Conservation (phyloP, 2,329 filamentous ascomycete genomes). For the Thelonectria blattea region DNA sequence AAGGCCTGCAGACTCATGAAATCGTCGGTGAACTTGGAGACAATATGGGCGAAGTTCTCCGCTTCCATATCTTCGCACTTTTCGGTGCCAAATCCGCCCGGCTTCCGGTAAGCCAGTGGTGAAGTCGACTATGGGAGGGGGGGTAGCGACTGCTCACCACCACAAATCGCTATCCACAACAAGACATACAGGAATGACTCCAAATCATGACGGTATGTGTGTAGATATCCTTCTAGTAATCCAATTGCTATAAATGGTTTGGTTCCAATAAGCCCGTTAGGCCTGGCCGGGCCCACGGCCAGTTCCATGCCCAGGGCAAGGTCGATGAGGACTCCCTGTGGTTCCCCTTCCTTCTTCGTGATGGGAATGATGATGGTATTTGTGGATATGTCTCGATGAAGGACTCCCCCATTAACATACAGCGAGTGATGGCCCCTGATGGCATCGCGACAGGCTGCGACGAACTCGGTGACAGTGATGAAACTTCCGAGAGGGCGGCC, state of each 20-base stretch:
- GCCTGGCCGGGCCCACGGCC: conserved; percentile 29
- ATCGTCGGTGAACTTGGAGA: background rate
- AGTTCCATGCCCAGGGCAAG: conserved; percentile 26
- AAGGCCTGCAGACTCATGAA: background rate
- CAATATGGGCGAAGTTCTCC: background rate
- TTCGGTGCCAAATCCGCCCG: background rate
- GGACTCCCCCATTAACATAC: conserved; percentile 40
- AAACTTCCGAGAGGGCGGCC: background rate
- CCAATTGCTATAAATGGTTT: conserved; percentile 38
- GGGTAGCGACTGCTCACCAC: background rate
- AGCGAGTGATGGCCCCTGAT: conserved; percentile 47
- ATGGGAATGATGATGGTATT: conserved; percentile 47
- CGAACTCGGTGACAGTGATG: conserved; percentile 36
- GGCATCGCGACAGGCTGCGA: conserved; percentile 43
- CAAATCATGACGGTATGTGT: conserved; percentile 37
- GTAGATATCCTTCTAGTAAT: conserved; percentile 10
- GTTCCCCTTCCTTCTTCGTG: background rate
- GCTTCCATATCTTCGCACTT: background rate
- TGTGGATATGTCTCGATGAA: conserved; percentile 46
- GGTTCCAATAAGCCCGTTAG: conserved; percentile 25
- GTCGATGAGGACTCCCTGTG: conserved; percentile 37
- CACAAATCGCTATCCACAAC: conserved; percentile 18
- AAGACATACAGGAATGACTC: conserved; percentile 40
- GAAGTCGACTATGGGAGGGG: background rate
- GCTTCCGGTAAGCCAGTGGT: background rate